Conservation (phyloP, 106 monocot genomes). For the Platanthera guangdongensis region DNA sequence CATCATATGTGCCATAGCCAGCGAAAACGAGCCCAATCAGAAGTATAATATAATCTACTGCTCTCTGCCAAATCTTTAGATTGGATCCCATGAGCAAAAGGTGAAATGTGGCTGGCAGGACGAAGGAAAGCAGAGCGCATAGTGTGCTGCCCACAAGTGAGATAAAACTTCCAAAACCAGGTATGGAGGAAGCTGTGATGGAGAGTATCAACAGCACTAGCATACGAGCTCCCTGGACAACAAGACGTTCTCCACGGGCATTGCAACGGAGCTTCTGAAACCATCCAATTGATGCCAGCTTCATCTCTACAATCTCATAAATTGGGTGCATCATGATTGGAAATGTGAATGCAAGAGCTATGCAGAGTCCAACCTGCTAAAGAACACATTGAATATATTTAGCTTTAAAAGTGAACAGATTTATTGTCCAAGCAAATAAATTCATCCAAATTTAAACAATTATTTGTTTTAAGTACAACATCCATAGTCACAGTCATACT, state of each 20-base stretch:
- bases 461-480: background rate
- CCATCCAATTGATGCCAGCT: slow-evolving; percentile 35
- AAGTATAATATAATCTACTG: slow-evolving; percentile 51
- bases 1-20: slow-evolving; percentile 46
- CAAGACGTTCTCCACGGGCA: slow-evolving; percentile 22
- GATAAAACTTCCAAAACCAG: slow-evolving; percentile 78
- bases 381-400: background rate
- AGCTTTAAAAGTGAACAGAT: background rate
- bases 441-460: background rate
- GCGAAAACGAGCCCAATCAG: slow-evolving; percentile 63
- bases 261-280: slow-evolving; percentile 40
- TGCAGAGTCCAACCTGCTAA: slow-evolving; percentile 75
- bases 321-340: slow-evolving; percentile 99
- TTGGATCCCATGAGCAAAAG: slow-evolving; percentile 55
- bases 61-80: slow-evolving; percentile 27
- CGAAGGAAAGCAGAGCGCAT: slow-evolving; percentile 85
- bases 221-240: slow-evolving; percentile 36
- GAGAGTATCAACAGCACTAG: slow-evolving; percentile 30
- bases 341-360: slow-evolving; percentile 83
- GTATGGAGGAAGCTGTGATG: slow-evolving; percentile 58
- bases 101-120: slow-evolving; percentile 77
- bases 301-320: slow-evolving; percentile 71
- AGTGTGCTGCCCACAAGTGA: slow-evolving; percentile 79
- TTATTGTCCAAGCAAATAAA: background rate
- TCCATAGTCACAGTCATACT: background rate